A percentile compares a stretch with the other conserved stretches of the same genome.
These are phyloP conservation scores for Paxillus involutus DNA, from an alignment of 768 basidiomycete species.

Conservation along the genomic window DNA sequence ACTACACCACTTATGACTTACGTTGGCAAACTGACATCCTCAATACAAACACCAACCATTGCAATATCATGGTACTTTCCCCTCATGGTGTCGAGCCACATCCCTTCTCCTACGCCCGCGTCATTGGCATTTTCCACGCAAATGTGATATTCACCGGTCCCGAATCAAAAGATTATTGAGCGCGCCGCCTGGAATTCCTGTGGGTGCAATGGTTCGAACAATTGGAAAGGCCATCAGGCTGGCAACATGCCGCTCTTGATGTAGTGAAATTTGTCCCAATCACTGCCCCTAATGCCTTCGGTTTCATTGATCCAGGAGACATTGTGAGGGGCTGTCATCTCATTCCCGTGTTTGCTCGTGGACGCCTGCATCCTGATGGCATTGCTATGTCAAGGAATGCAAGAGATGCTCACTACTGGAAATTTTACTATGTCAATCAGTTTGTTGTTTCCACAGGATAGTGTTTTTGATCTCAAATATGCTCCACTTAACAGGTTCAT, in stretches of 20 bases:
- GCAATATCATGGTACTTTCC: slow-evolving; percentile 23
- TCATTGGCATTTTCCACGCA: slow-evolving; percentile 20
- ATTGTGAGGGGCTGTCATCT: slow-evolving; percentile 7
- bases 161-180: background rate
- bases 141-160: slow-evolving; percentile 5
- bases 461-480: no score
- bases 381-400: background rate
- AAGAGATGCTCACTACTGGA: slow-evolving; percentile 3
- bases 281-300: background rate
- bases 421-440: slow-evolving; percentile 9
- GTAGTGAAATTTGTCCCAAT: background rate
- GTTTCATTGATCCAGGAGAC: slow-evolving; percentile 7
- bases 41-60: slow-evolving; percentile 7
- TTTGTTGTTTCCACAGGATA: background rate
- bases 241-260: background rate
- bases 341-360: slow-evolving; percentile 5
- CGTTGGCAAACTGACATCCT: slow-evolving; percentile 17
- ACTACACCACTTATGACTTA: slow-evolving; percentile 31
- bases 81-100: background rate
- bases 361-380: background rate
- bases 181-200: slow-evolving; percentile 2
- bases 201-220: slow-evolving; percentile 10
- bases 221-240: background rate
- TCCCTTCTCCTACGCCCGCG: background rate
- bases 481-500: no score